Base-by-base conservation (phyloP, 2,329 filamentous ascomycete genomes). In the Exutisphaerella laricina region DNA sequence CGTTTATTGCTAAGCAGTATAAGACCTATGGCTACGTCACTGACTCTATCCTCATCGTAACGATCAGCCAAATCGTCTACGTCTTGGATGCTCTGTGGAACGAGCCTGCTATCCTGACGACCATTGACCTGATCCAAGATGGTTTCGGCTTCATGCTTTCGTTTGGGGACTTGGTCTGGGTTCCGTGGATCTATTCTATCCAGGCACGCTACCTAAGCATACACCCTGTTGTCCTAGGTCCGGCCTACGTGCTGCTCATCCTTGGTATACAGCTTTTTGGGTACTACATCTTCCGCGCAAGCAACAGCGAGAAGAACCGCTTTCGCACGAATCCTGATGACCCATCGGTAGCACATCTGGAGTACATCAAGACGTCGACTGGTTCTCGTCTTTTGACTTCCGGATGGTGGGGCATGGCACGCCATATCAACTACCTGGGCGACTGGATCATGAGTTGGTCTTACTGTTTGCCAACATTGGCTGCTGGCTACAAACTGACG, bases 391-490 rank as follows among this genome's bases (percentile, higher is more conserved):
- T 96, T 21, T 75, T 96, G 51, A 80, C 81, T 3, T 84, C 85
- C 1, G 90, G 90, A 43, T 97, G 90, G 90, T 96, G 90, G 90
- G 90, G 90, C 31, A 73, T 79, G 16, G 85, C 89, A 0, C 80
- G 90, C 30, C 90, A 97, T 67, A 90, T 96, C 74, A 97, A 96
- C 71, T 96, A 97, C 67, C 69, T 94, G 1, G 90, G 89, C 39
- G 90, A 97, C 69, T 96, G 89, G 89, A 74, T 92, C 53, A 89
- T 94, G 79, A 79, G 84, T 6, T 96, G 88, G 87, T 80, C 88
- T 0, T 96, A 92, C 67, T 87, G 81, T 53, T 73, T 96, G 31
- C 89, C 90, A 1, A 95, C 89, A 1, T 85, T 86, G 1, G 64
- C 94, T 46, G 84, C 88, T 0, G 89, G 89, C 9, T 95, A 90